Base-by-base conservation (phyloP, 257 asterid species). In the Solanum chilense region DNA sequence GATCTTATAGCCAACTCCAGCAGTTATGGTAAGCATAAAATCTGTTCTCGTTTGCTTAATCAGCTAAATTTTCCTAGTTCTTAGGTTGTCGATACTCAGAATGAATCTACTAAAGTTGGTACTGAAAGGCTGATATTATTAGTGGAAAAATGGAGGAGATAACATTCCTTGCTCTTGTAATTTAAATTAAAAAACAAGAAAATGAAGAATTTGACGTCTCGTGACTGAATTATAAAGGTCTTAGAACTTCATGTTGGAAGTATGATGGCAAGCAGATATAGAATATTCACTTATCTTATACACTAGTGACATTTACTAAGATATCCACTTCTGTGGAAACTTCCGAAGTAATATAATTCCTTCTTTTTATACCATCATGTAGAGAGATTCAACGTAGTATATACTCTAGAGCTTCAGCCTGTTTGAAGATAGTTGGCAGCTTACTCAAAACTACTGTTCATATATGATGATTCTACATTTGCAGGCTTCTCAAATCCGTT, bases 1-100 rank as follows among this genome's bases (percentile, higher is more conserved):
- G 98, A 94, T 90, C 84, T 97, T 88, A 92, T 97, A 76, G 95
- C 93, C 89, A 94, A 97, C 93, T 90, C 94, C 86, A 88, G 91
- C 85, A 86, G 89, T 37, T 92, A 94, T 5, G 95, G 98, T 94
- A 90, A 89, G 92, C 47, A 86, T 76, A 78, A 52, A 56, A 74
- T 12, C 68, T 13, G 60, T 16, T 29, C 15, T 56, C n/a, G 16
- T n/a, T 52, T 37, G 12, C 68, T 80, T 47, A 45, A 33, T 70
- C 58, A 16, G 18, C 39, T 33, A 45, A 9, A 47, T 58, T 66
- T 35, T 29, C 82, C 49, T 29, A 6, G 12, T 37, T 60, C 41
- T 44, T n/a, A 14, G 25, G 27, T 9, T 44, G 27, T 27, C 42
- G 33, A 47, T 47, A 11, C 29, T 45, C 84, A 27, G 29, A 16